phyloP scores from a whole-genome alignment of 305 asterid genomes.

The Coffea humblotiana region DNA sequence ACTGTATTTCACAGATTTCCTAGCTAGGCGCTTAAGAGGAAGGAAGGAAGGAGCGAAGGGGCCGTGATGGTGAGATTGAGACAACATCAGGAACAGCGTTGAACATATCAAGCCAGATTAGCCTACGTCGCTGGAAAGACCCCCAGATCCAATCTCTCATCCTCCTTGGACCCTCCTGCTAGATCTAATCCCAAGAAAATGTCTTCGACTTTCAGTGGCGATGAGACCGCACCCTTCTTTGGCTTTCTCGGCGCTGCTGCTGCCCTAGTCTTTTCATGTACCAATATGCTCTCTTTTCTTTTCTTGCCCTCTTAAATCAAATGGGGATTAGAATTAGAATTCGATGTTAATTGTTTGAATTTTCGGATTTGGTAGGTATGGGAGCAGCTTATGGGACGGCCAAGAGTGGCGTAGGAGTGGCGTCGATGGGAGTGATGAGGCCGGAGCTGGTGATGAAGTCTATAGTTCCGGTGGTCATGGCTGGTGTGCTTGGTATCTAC shows the following conservation, averaged over 20 bases:
- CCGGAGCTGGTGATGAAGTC: constrained; percentile 75
- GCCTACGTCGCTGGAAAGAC: no score
- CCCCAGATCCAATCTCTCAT: constrained; percentile 28
- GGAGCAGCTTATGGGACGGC: constrained; percentile 85
- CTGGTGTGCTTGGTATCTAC: constrained; percentile 74
- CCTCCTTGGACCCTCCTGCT: background rate
- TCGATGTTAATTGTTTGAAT: constrained; percentile 40
- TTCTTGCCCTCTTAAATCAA: no score
- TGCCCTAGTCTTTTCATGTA: constrained; percentile 73
- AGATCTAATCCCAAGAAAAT: constrained; percentile 24
- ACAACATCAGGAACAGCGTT: no score
- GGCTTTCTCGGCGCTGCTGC: constrained; percentile 69
- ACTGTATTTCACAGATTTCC: no score
- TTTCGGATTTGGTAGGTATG: constrained; percentile 49
- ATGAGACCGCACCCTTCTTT: constrained; percentile 56
- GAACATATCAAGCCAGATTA: no score
- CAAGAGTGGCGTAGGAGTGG: constrained; percentile 75
- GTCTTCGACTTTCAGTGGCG: constrained; percentile 55
- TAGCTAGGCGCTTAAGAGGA: no score
- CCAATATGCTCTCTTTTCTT: background rate
- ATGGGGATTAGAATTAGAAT: no score
- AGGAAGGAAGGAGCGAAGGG: no score
- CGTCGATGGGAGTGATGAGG: constrained; percentile 62
- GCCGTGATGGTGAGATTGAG: no score
- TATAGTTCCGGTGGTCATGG: constrained; percentile 77